A percentile compares a stretch with the other conserved stretches of the same genome.
phyloP scores from a whole-genome alignment of 2,329 filamentous ascomycete genomes.

The Diaporthe citrichinensis region DNA sequence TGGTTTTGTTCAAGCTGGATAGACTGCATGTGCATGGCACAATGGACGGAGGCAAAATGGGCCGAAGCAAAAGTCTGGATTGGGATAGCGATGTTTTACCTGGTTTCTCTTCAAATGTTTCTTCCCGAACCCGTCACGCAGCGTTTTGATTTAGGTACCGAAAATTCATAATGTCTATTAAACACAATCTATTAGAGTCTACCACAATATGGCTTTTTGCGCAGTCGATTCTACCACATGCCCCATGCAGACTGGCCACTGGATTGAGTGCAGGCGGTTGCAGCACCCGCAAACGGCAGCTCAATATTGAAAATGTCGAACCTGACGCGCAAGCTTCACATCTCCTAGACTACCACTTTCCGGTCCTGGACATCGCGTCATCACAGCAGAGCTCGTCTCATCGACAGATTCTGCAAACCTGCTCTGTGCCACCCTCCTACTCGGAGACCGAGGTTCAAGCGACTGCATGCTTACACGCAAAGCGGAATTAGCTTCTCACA shows the following conservation, averaged over 20 bases:
- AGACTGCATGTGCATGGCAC: conserved; percentile 1
- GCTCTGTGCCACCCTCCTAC: background rate
- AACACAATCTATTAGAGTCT: background rate
- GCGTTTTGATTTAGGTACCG: conserved; percentile 7
- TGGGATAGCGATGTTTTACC: background rate
- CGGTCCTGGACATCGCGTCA: conserved; percentile 6
- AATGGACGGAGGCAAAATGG: conserved; percentile 4
- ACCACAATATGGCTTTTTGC: background rate
- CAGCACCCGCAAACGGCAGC: background rate
- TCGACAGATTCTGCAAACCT: background rate
- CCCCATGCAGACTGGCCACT: background rate
- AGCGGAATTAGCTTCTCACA: too few species aligned
- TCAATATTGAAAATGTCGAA: background rate
- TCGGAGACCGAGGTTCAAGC: conserved; percentile 2
- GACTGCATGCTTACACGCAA: background rate
- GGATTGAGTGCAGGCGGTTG: background rate
- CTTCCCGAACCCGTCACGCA: background rate
- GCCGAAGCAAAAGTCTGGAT: conserved; percentile 17
- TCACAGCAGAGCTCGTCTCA: background rate
- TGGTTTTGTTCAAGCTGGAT: conserved; percentile 18
- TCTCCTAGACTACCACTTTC: conserved; percentile 12
- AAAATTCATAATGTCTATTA: conserved; percentile 28
- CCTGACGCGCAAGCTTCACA: background rate
- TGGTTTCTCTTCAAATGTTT: background rate
- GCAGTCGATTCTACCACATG: background rate